These are phyloP conservation scores for Tuber umbilicatum DNA, from an alignment of 495 filamentous ascomycete genomes.

Conservation along the genomic window DNA sequence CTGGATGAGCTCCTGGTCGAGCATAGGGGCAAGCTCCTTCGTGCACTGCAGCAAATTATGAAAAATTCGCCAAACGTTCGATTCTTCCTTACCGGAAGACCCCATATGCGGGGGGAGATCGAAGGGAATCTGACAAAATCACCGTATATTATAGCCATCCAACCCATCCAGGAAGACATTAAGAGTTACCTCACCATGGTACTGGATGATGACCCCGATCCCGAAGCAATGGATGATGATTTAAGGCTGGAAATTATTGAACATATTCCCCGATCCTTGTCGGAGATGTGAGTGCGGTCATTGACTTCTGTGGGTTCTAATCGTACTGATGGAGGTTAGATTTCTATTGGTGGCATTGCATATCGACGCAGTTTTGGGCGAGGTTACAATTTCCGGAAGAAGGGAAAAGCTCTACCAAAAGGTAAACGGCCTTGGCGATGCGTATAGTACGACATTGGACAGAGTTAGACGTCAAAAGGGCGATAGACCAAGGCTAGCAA, in stretches of 20 bases:
- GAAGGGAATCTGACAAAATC: not conserved
- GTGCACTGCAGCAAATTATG: not conserved
- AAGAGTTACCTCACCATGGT: not conserved
- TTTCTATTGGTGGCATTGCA: not conserved
- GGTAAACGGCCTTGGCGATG: not conserved
- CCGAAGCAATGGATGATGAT: not conserved
- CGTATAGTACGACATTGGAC: not conserved
- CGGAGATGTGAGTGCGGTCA: not conserved
- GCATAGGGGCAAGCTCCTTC: not conserved
- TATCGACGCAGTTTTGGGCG: not conserved
- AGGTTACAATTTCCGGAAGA: not conserved
- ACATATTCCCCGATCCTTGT: not conserved
- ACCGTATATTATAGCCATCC: not conserved
- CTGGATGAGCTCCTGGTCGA: not conserved
- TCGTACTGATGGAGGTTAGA: not conserved
- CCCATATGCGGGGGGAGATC: not conserved
- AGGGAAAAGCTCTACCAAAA: conserved; percentile 3
- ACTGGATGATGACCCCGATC: not conserved
- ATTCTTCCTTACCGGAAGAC: not conserved
- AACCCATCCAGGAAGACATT: not conserved
- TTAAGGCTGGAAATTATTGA: not conserved
- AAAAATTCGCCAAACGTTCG: not conserved
- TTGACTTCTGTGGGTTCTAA: not conserved
- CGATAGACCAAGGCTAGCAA: not conserved
- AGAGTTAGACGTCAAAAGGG: not conserved